phyloP scores from a whole-genome alignment of 768 basidiomycete genomes.

The Termitomyces sp. region DNA sequence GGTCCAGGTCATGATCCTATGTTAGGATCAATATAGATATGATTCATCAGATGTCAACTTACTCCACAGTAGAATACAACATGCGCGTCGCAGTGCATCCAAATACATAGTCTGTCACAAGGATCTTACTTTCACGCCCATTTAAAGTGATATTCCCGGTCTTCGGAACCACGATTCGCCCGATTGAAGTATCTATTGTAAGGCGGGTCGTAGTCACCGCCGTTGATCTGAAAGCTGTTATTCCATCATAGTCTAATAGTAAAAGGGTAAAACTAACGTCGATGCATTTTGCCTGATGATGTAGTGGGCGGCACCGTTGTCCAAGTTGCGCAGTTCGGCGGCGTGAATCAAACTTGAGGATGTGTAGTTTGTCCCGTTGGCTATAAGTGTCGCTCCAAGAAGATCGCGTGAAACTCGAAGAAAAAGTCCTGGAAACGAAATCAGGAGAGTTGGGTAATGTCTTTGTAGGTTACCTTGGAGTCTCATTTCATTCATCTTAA shows the following conservation, averaged over 20 bases:
- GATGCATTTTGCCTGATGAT: conserved; percentile 43
- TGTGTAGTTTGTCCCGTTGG: conserved; percentile 49
- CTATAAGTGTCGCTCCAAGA: conserved; percentile 38
- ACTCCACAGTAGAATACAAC: conserved; percentile 47
- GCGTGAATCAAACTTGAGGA: conserved; percentile 40
- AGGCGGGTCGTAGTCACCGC: conserved; percentile 39
- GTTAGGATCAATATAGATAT: background rate
- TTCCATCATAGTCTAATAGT: background rate
- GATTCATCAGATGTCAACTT: conserved; percentile 8
- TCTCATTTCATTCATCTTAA: conserved; percentile 53
- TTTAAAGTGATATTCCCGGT: conserved; percentile 36
- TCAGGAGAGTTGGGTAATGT: background rate
- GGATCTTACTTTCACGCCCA: conserved; percentile 47
- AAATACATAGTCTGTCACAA: conserved; percentile 47
- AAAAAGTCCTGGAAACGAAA: conserved; percentile 37
- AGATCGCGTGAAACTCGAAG: conserved; percentile 49
- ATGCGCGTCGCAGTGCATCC: conserved; percentile 31
- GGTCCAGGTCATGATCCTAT: conserved; percentile 53
- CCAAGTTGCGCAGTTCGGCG: conserved; percentile 43
- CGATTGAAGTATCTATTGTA: conserved; percentile 40
- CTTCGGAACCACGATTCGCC: conserved; percentile 34
- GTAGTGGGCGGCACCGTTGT: conserved; percentile 45
- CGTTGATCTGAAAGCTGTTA: conserved; percentile 30
- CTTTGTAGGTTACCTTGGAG: conserved; percentile 35
- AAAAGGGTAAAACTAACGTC: conserved; percentile 25